A percentile compares a stretch with the other conserved stretches of the same genome.
phyloP scores from a whole-genome alignment of 441 rosid species.

The Codiaeum variegatum region DNA sequence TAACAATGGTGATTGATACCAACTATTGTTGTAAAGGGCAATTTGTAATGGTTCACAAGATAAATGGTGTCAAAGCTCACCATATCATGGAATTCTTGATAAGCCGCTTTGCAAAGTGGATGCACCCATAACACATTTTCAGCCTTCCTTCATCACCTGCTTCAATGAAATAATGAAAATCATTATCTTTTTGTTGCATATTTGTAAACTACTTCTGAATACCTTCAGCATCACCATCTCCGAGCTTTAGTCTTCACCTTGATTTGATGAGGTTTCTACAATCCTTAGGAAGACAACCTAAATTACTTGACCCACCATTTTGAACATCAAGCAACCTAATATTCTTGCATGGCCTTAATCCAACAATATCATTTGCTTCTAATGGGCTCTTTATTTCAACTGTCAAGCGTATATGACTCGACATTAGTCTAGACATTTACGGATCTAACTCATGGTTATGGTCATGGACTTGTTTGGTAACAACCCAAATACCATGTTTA shows the following conservation, averaged over 20 bases:
- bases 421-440: neutral
- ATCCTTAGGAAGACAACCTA: neutral
- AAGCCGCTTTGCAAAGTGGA: neutral
- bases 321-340: neutral
- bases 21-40: neutral
- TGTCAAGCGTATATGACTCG: neutral
- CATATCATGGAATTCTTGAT: neutral
- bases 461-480: constrained; percentile 27
- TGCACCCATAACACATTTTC: neutral
- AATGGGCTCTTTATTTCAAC: neutral
- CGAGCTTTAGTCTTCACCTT: neutral
- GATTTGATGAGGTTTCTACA: neutral
- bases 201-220: neutral
- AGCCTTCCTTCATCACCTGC: too few relatives aligned
- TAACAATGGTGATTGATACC: neutral
- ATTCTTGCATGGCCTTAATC: neutral
- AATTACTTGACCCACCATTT: neutral
- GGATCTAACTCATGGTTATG: neutral
- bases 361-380: neutral
- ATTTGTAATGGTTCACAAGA: neutral
- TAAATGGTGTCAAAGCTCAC: neutral
- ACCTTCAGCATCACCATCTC: neutral
- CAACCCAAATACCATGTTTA: constrained; percentile 56
- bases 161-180: neutral
- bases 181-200: neutral